Percentiles rank a stretch among this genome's conserved stretches.
phyloP scores from a whole-genome alignment of 768 basidiomycete genomes.

The Lepiota venenata region DNA sequence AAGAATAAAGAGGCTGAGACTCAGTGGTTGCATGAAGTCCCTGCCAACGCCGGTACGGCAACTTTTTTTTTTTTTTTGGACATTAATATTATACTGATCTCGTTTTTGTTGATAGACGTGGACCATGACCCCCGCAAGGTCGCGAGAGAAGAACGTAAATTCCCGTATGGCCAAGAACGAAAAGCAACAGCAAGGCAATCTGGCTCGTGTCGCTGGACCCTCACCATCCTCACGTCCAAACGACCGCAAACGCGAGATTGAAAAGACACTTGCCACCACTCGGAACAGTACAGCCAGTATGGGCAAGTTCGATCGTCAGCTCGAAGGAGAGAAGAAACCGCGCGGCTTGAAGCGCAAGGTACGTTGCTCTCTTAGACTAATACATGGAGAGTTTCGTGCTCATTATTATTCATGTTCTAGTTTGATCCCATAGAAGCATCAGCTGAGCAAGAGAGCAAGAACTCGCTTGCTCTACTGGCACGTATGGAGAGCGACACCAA shows the following conservation, averaged over 20 bases:
- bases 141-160: slow-evolving; percentile 77
- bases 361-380: slow-evolving; percentile 14
- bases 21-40: slow-evolving; percentile 93
- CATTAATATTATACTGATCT: background rate
- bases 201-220: slow-evolving; percentile 47
- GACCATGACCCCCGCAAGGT: slow-evolving; percentile 78
- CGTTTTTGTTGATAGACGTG: slow-evolving; percentile 45
- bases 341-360: slow-evolving; percentile 94
- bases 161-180: slow-evolving; percentile 83
- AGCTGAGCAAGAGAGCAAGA: slow-evolving; percentile 61
- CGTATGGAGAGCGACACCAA: slow-evolving; percentile 73
- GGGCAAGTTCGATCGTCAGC: slow-evolving; percentile 88
- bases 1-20: slow-evolving; percentile 86
- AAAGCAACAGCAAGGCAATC: slow-evolving; percentile 69
- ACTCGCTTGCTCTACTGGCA: slow-evolving; percentile 72
- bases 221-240: slow-evolving; percentile 26
- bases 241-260: slow-evolving; percentile 69
- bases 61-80: slow-evolving; percentile 9
- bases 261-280: slow-evolving; percentile 70
- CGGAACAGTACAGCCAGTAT: slow-evolving; percentile 90
- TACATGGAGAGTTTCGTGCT: background rate
- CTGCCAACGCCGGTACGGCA: slow-evolving; percentile 72
- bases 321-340: slow-evolving; percentile 90
- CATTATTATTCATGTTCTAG: slow-evolving; percentile 33
- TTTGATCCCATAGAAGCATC: slow-evolving; percentile 82